Evolutionary conservation across 2,329 filamentous ascomycete species (phyloP).

Genomic region (Colletotrichum sojae): DNA sequence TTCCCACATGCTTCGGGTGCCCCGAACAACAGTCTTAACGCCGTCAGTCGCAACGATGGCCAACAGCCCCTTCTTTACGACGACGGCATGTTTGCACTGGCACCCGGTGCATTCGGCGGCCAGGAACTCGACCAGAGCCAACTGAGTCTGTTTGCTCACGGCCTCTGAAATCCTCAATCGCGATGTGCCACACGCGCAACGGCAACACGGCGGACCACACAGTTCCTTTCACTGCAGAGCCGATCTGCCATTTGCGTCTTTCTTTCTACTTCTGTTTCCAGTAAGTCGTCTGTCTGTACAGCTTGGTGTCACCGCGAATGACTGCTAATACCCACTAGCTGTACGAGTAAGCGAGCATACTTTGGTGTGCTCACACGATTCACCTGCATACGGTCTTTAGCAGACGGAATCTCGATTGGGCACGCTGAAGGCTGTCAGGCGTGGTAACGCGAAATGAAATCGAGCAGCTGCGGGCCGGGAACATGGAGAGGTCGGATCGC

Average conservation of each 20-base stretch:
- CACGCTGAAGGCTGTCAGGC: too few relatives aligned
- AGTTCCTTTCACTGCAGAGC: background rate
- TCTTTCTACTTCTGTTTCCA: constrained; percentile 16
- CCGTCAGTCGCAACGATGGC: constrained; percentile 21
- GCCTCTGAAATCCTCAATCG: background rate
- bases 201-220: background rate
- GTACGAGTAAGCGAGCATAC: constrained; percentile 25
- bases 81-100: background rate
- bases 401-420: too few relatives aligned
- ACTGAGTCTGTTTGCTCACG: constrained; percentile 2
- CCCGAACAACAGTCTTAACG: constrained; percentile 4
- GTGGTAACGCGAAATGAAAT: too few relatives aligned
- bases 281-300: background rate
- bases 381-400: background rate
- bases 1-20: background rate
- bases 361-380: background rate
- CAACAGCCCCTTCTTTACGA: background rate
- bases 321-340: constrained; percentile 21
- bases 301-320: fast-evolving
- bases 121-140: constrained; percentile 11
- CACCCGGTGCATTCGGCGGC: constrained; percentile 9
- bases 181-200: background rate
- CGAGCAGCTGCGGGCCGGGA: too few relatives aligned
- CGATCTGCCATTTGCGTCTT: constrained; percentile 4
- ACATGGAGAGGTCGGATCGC: background rate